A percentile compares a stretch with the other conserved stretches of the same genome.
Conservation (phyloP, 805 yeast genomes). For the Schizosaccharomyces octosporus region DNA sequence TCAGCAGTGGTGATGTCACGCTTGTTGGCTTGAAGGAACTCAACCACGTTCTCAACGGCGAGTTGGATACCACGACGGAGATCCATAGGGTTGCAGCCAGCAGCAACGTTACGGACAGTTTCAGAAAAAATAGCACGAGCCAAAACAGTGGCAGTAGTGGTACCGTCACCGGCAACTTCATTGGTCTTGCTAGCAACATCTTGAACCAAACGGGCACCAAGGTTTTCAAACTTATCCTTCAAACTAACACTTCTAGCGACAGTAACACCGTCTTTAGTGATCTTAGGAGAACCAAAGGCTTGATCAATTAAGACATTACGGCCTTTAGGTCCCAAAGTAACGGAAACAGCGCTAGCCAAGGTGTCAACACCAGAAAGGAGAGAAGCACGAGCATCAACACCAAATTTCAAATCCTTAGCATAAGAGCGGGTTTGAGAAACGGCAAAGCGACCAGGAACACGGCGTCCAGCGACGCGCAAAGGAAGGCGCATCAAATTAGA, state of each 20-base stretch:
- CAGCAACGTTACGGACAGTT: constrained; percentile 88
- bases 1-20: constrained; percentile 81
- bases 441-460: not conserved
- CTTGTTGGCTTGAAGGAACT: constrained; percentile 60
- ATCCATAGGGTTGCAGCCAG: constrained; percentile 98
- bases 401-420: constrained; percentile 70
- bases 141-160: constrained; percentile 88
- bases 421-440: not conserved
- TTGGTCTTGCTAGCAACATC: constrained; percentile 95
- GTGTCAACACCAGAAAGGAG: constrained; percentile 80
- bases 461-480: not conserved
- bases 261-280: constrained; percentile 96
- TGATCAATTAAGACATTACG: constrained; percentile 92
- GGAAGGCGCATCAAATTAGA: not conserved
- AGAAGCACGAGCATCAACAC: constrained; percentile 93
- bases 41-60: constrained; percentile 82
- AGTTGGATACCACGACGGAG: constrained; percentile 91
- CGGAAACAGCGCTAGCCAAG: constrained; percentile 86
- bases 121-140: constrained; percentile 91
- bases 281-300: constrained; percentile 87
- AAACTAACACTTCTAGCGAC: constrained; percentile 55
- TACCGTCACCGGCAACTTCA: constrained; percentile 96
- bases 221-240: constrained; percentile 76
- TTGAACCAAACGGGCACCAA: constrained; percentile 86
- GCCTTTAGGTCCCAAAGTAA: constrained; percentile 94